These are phyloP conservation scores for Backusella liffmaniae DNA, from an alignment of 192 early-diverging fungal genomes.

Conservation along the genomic window DNA sequence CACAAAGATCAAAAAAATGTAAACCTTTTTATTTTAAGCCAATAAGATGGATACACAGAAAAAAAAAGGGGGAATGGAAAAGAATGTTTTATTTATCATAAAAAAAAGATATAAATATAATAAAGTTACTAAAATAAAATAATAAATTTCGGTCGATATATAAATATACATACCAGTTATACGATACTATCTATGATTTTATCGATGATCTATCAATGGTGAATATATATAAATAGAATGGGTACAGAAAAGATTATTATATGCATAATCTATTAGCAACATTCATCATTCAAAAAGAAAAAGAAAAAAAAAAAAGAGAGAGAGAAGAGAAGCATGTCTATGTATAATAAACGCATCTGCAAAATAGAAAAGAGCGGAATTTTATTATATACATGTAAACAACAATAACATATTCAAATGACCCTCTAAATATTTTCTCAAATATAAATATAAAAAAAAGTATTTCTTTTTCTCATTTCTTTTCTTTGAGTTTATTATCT, in stretches of 20 bases:
- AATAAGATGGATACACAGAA: background rate
- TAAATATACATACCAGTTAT: background rate
- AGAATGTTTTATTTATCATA: background rate
- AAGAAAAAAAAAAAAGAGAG: too few relatives aligned
- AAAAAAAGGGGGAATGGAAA: background rate
- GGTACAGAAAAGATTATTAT: too few relatives aligned
- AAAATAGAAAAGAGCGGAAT: background rate
- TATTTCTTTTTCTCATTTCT: background rate
- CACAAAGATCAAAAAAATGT: background rate
- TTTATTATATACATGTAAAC: constrained; percentile 1
- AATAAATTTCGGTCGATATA: too few relatives aligned
- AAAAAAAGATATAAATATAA: background rate
- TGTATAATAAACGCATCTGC: background rate
- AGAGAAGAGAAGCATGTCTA: too few relatives aligned
- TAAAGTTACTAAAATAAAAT: too few relatives aligned
- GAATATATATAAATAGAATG: too few relatives aligned
- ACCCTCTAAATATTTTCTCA: background rate
- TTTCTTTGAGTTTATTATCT: constrained; percentile 4
- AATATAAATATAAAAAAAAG: background rate
- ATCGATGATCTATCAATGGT: too few relatives aligned
- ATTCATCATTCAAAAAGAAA: too few relatives aligned
- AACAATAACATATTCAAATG: background rate
- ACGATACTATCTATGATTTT: background rate
- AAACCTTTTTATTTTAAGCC: background rate
- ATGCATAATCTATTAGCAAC: too few relatives aligned